These are phyloP conservation scores for Termitomyces sp. DNA, from an alignment of 768 basidiomycete genomes.

Conservation along the genomic window DNA sequence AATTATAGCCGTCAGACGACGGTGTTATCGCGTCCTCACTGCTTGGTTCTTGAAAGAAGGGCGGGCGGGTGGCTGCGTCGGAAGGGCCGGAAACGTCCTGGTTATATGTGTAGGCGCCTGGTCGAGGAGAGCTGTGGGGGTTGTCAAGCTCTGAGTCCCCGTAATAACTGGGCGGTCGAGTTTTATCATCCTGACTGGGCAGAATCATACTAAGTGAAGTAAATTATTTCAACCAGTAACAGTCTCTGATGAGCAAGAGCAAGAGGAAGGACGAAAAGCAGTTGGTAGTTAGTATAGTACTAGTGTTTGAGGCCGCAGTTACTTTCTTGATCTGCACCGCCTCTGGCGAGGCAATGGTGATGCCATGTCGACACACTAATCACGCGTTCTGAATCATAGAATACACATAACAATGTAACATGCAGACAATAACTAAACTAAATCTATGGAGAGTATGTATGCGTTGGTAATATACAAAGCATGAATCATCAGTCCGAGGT, in stretches of 20 bases:
- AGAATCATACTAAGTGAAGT: slow-evolving; percentile 13
- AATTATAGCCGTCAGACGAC: slow-evolving; percentile 1
- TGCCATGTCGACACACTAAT: background rate
- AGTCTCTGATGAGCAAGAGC: background rate
- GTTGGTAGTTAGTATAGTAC: background rate
- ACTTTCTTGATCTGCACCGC: slow-evolving; percentile 10
- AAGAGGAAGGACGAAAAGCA: background rate
- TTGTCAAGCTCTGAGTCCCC: slow-evolving; percentile 2
- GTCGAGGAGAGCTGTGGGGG: background rate
- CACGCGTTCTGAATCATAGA: background rate
- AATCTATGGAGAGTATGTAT: slow-evolving; percentile 3
- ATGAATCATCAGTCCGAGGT: slow-evolving; percentile 6
- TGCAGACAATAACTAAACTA: slow-evolving; percentile 6
- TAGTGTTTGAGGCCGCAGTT: background rate
- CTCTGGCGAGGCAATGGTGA: slow-evolving; percentile 6
- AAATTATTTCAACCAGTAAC: background rate
- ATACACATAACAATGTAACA: slow-evolving; percentile 2
- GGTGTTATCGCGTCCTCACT: slow-evolving; percentile 5
- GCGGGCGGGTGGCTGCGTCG: slow-evolving; percentile 4
- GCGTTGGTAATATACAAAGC: background rate
- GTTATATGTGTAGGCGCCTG: background rate
- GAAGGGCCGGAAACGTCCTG: slow-evolving; percentile 5
- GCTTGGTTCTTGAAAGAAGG: slow-evolving; percentile 14
- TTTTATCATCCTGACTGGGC: slow-evolving; percentile 16
- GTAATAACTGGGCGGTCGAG: slow-evolving; percentile 7